Conservation (phyloP, 2,329 filamentous ascomycete species). For the Penicillium sp. region DNA sequence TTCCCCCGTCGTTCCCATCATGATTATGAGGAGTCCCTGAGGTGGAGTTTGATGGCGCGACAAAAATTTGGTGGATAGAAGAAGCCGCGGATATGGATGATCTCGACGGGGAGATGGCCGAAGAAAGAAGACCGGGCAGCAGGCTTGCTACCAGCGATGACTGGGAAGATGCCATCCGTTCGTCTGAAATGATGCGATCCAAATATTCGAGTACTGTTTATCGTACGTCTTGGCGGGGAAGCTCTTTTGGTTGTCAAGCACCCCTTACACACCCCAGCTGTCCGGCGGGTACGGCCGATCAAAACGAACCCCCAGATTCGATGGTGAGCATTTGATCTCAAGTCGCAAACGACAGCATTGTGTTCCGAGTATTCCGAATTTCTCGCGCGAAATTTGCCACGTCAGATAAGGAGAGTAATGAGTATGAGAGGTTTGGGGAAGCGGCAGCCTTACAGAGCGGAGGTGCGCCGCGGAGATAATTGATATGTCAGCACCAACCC, state of each 20-base stretch:
- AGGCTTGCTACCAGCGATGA: slow-evolving; percentile 23
- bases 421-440: slow-evolving; percentile 6
- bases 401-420: slow-evolving; percentile 1
- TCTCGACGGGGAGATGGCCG: slow-evolving; percentile 19
- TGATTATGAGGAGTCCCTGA: slow-evolving; percentile 13
- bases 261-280: slow-evolving; percentile 8
- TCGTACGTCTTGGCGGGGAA: not conserved
- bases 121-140: slow-evolving; percentile 22
- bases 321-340: slow-evolving; percentile 13
- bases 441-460: slow-evolving; percentile 9
- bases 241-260: not conserved
- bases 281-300: slow-evolving; percentile 7
- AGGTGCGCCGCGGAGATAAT: slow-evolving; percentile 11
- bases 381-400: slow-evolving; percentile 1
- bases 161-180: slow-evolving; percentile 23
- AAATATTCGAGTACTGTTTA: not conserved
- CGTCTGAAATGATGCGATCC: not conserved
- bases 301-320: slow-evolving; percentile 5
- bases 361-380: slow-evolving; percentile 1
- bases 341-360: slow-evolving; percentile 13
- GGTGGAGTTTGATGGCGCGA: slow-evolving; percentile 9
- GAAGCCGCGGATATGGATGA: slow-evolving; percentile 11
- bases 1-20: slow-evolving; percentile 17
- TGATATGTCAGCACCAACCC: slow-evolving; percentile 19
- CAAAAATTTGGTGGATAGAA: slow-evolving; percentile 13